Percentiles rank a stretch among this genome's conserved stretches.
Conservation (phyloP, 2,329 filamentous ascomycete species). For the Ceratocystiopsis sp. region DNA sequence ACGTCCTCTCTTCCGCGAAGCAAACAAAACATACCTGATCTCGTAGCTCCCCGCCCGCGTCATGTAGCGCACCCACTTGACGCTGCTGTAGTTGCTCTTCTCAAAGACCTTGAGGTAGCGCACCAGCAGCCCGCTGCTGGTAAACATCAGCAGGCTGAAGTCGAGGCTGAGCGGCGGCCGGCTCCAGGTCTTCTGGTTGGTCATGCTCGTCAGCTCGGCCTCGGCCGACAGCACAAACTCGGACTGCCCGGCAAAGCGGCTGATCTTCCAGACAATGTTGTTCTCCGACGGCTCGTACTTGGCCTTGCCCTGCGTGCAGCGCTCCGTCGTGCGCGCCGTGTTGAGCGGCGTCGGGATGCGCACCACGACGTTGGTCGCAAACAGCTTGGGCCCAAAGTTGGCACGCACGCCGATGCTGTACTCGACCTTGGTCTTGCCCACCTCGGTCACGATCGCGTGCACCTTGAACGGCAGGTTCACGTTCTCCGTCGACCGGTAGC, state of each 20-base stretch:
- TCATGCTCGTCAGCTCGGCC: constrained; percentile 88
- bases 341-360: constrained; percentile 92
- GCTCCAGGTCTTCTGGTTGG: constrained; percentile 94
- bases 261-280: constrained; percentile 98
- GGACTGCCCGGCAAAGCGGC: constrained; percentile 93
- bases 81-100: constrained; percentile 96
- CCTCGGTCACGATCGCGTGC: constrained; percentile 93
- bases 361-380: constrained; percentile 89
- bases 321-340: constrained; percentile 82
- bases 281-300: constrained; percentile 98
- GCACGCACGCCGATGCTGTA: constrained; percentile 96
- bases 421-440: constrained; percentile 93
- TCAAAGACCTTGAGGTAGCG: constrained; percentile 97
- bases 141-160: constrained; percentile 96
- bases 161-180: constrained; percentile 79
- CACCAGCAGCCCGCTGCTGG: constrained; percentile 79
- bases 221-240: constrained; percentile 93
- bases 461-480: constrained; percentile 98
- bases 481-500: constrained; percentile 94
- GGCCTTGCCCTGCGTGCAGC: constrained; percentile 88
- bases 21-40: constrained; percentile 48
- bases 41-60: constrained; percentile 95
- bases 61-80: constrained; percentile 99
- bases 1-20: not conserved
- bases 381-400: constrained; percentile 91